Evolutionary conservation across 768 basidiomycete genomes (phyloP), one percentile per base, ranked within the genome.

Genomic region (Mrakia frigida): DNA sequence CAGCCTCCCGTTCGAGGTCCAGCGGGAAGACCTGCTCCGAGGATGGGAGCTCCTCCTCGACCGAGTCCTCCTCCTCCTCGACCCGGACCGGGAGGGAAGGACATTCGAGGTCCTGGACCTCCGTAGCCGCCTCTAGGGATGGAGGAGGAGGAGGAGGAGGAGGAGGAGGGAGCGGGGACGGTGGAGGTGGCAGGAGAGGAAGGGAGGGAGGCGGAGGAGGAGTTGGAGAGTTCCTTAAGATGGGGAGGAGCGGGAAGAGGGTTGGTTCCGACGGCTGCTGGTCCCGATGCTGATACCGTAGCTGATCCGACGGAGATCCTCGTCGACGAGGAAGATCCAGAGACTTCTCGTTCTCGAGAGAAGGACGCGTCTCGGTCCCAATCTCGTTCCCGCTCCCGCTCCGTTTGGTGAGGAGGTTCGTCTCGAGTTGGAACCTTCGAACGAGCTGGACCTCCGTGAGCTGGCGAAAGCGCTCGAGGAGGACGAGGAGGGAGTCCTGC

Each of bases 381-480:
- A 16, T 71, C 70, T 13, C 70, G 70, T 9, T 71, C 70, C n/a
- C 70, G 70, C 53, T 71, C 70, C 23, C 70, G 70, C 31, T 71
- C 70, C 23, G n/a, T n/a, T n/a, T 52, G 39, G 31, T 71, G 70
- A 28, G 53, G 70, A 33, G 70, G 43, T 46, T 71, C 70, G 18
- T 71, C 70, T 25, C 70, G 39, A 10, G 43, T 43, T 13, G 33
- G 35, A 21, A 28, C 21, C 28, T 23, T 56, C 13, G 59, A 35
- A 23, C 31, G 31, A 52, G 71, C 31, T n/a, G 33, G 56, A 41
- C 53, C 14, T 25, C 41, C 23, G n/a, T 43, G 21, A 13, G 28
- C 63, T 39, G 63, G 63, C 11, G 56, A 56, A 3, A 56, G 56
- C 2, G 56, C 56, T 56, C 56, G 56, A 69, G 68, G 68, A 21